These are phyloP conservation scores for Aspergillus mulundensis DNA, from an alignment of 495 filamentous ascomycete genomes.

Conservation along the genomic window DNA sequence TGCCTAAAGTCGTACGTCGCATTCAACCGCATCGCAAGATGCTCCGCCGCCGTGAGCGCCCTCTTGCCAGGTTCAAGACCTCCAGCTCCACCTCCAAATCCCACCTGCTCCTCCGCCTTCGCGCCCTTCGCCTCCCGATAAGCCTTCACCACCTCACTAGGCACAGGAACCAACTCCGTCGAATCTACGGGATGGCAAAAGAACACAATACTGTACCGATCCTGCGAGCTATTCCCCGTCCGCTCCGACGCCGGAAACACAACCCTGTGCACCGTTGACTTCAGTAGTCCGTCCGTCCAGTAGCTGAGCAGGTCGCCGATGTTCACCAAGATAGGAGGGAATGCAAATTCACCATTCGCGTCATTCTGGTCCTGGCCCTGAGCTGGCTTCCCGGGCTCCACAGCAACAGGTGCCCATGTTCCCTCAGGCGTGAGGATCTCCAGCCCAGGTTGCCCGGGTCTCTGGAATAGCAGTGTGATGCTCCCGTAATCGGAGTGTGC, in stretches of 20 bases:
- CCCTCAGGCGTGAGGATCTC: conserved; percentile 66
- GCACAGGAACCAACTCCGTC: conserved; percentile 69
- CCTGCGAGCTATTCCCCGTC: conserved; percentile 45
- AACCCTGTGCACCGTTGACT: conserved; percentile 85
- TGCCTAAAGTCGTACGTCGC: conserved; percentile 65
- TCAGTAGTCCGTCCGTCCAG: conserved; percentile 84
- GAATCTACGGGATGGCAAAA: conserved; percentile 83
- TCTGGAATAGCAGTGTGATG: conserved; percentile 72
- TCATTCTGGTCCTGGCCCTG: background rate
- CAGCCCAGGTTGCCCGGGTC: conserved; percentile 75
- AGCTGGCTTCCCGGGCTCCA: conserved; percentile 26
- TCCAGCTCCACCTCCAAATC: conserved; percentile 42
- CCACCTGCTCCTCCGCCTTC: conserved; percentile 27
- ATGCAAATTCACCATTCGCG: conserved; percentile 32
- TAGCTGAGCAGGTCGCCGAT: conserved; percentile 87
- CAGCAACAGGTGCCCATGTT: conserved; percentile 44
- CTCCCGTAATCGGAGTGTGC: conserved; percentile 66
- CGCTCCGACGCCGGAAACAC: conserved; percentile 60
- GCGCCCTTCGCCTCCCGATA: conserved; percentile 32
- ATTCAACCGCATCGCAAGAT: conserved; percentile 68
- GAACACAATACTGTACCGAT: conserved; percentile 85
- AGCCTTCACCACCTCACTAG: conserved; percentile 56
- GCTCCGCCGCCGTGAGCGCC: conserved; percentile 76
- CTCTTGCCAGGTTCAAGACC: conserved; percentile 44
- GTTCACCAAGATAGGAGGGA: conserved; percentile 83